These are phyloP conservation scores for Trametes villosa DNA, from an alignment of 768 basidiomycete species.

Conservation along the genomic window DNA sequence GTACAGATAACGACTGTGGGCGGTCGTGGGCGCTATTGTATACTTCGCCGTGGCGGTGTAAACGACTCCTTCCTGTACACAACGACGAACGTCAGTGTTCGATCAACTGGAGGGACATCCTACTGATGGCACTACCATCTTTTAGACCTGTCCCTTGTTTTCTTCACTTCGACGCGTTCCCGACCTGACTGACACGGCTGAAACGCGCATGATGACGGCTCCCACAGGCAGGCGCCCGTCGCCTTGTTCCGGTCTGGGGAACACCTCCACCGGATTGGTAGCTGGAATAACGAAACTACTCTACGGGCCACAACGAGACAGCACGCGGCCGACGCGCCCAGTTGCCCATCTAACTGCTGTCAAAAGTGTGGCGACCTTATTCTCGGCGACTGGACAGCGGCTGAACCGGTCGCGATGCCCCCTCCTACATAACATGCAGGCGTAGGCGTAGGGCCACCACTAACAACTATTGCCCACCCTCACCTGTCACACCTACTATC, in stretches of 20 bases:
- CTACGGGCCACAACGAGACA: neutral
- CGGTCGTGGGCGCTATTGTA: neutral
- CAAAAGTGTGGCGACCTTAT: constrained; percentile 11
- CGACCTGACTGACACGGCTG: no score
- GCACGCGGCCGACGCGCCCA: neutral
- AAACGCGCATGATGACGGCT: neutral
- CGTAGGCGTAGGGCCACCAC: neutral
- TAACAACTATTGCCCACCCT: neutral
- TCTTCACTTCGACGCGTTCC: no score
- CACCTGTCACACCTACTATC: neutral
- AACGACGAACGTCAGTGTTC: neutral
- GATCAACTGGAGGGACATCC: no score
- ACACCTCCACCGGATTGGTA: neutral
- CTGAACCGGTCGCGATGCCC: neutral
- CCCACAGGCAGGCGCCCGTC: neutral
- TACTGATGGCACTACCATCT: no score
- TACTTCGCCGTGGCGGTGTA: neutral
- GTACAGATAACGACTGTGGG: neutral
- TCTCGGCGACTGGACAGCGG: neutral
- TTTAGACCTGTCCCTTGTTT: no score
- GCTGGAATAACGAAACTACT: constrained; percentile 1
- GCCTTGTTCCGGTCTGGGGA: neutral
- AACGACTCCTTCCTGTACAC: neutral
- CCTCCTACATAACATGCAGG: neutral
- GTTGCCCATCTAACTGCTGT: neutral